These are phyloP conservation scores for Serendipita indica DNA, from an alignment of 768 basidiomycete genomes.

Conservation along the genomic window DNA sequence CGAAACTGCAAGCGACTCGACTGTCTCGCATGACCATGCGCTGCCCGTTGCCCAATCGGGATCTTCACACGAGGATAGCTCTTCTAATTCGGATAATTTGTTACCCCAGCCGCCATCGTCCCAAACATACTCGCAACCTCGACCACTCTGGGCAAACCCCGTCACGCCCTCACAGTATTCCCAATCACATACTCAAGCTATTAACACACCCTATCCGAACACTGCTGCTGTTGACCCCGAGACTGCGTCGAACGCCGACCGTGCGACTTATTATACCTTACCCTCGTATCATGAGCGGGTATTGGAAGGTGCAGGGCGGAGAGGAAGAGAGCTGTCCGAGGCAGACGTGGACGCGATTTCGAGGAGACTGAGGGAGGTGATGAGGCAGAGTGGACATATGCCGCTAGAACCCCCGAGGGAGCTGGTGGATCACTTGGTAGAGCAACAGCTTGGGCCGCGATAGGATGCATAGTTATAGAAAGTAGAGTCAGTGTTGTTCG, in stretches of 20 bases:
- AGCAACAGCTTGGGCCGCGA: too few relatives aligned
- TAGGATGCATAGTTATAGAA: too few relatives aligned
- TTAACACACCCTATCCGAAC: not conserved
- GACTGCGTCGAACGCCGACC: not conserved
- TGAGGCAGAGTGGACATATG: not conserved
- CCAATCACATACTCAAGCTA: not conserved
- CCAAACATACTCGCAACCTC: not conserved
- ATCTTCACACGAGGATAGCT: too few relatives aligned
- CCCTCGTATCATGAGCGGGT: not conserved
- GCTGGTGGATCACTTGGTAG: not conserved
- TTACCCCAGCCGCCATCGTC: not conserved
- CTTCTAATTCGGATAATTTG: not conserved
- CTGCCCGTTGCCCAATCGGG: too few relatives aligned
- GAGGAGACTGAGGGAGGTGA: not conserved
- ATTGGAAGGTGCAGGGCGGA: not conserved
- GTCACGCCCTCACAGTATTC: not conserved
- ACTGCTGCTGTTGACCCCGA: not conserved
- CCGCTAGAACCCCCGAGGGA: not conserved
- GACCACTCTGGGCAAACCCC: not conserved
- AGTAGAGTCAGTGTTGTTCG: too few relatives aligned
- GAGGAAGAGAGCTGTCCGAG: not conserved
- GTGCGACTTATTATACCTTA: not conserved
- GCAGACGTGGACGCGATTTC: not conserved
- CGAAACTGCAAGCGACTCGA: too few relatives aligned
- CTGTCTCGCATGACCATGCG: too few relatives aligned